A percentile compares a stretch with the other conserved stretches of the same genome.
phyloP scores from a whole-genome alignment of 2,329 filamentous ascomycete species.

The Madurella fahalii region DNA sequence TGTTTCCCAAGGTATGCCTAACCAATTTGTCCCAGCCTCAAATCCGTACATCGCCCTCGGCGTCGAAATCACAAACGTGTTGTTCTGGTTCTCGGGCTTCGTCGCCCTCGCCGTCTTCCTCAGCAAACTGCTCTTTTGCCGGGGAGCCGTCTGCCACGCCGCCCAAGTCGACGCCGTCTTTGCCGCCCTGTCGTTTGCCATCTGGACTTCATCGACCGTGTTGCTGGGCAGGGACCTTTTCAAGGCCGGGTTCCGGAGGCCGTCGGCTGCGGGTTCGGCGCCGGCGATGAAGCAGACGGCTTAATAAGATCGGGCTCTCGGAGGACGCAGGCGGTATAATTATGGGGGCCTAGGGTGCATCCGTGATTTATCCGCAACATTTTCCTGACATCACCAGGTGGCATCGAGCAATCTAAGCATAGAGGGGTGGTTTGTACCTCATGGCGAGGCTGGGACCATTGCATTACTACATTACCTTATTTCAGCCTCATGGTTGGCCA shows the following conservation, averaged over 20 bases:
- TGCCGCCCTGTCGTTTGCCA: conserved; percentile 48
- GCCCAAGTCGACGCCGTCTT: conserved; percentile 53
- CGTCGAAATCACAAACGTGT: conserved; percentile 61
- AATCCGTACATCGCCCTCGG: conserved; percentile 47
- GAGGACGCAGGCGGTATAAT: not conserved
- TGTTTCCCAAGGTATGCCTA: not conserved
- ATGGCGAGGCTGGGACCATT: not conserved
- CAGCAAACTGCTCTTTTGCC: conserved; percentile 51
- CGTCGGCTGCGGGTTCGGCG: conserved; percentile 24
- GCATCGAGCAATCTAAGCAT: not conserved
- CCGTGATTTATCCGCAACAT: not conserved
- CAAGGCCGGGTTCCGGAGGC: conserved; percentile 36
- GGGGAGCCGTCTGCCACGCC: conserved; percentile 52
- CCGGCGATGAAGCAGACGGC: conserved; percentile 27
- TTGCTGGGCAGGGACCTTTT: conserved; percentile 47
- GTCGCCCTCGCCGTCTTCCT: conserved; percentile 63
- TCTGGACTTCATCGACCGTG: conserved; percentile 49
- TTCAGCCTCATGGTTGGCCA: not conserved
- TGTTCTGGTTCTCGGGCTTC: conserved; percentile 88
- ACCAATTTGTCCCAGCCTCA: conserved; percentile 32
- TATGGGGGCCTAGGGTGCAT: not conserved
- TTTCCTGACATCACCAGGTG: not conserved
- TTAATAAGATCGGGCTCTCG: not conserved
- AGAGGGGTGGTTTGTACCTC: not conserved
- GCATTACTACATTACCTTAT: conserved; percentile 9